Evolutionary conservation across 1,139 yeast genomes (phyloP).

Genomic region (Geotrichum carabidarum): DNA sequence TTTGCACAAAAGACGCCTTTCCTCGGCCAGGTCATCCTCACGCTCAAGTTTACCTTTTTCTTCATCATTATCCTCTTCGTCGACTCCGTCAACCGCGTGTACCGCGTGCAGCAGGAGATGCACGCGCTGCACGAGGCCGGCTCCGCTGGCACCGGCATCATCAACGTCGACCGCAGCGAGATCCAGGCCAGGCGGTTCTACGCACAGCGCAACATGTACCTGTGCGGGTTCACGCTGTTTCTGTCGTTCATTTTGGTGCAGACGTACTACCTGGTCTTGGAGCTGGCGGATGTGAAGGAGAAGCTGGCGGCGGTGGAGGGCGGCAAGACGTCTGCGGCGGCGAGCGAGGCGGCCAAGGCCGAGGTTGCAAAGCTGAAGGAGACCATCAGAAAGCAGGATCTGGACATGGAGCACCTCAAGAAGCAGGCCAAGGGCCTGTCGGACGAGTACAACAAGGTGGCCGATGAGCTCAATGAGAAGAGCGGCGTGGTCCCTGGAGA

Average conservation of each 20-base stretch:
- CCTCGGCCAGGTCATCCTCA: slow-evolving; percentile 66
- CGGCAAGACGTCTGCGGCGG: not conserved
- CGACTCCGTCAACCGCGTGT: slow-evolving; percentile 84
- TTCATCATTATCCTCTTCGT: slow-evolving; percentile 79
- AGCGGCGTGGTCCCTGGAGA: slow-evolving; percentile 27
- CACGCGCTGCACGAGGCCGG: slow-evolving; percentile 21
- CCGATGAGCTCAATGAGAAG: slow-evolving; percentile 39
- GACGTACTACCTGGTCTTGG: slow-evolving; percentile 76
- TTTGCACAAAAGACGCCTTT: slow-evolving; percentile 68
- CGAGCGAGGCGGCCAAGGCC: slow-evolving; percentile 21
- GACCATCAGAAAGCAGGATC: slow-evolving; percentile 55
- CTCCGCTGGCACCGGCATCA: not conserved
- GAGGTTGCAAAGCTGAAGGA: slow-evolving; percentile 49
- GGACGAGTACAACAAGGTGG: slow-evolving; percentile 54
- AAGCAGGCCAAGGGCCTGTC: slow-evolving; percentile 65
- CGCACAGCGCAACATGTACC: slow-evolving; percentile 94
- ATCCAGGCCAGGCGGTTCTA: slow-evolving; percentile 87
- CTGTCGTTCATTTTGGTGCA: slow-evolving; percentile 79
- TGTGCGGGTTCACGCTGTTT: slow-evolving; percentile 93
- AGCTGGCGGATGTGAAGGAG: slow-evolving; percentile 62
- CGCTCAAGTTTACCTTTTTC: slow-evolving; percentile 75
- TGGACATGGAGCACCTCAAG: slow-evolving; percentile 60
- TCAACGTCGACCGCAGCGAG: slow-evolving; percentile 58
- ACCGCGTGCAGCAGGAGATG: slow-evolving; percentile 59
- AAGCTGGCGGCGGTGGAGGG: slow-evolving; percentile 14